Evolutionary conservation across 2,329 filamentous ascomycete genomes (phyloP).

Genomic region (Fusarium avenaceum): DNA sequence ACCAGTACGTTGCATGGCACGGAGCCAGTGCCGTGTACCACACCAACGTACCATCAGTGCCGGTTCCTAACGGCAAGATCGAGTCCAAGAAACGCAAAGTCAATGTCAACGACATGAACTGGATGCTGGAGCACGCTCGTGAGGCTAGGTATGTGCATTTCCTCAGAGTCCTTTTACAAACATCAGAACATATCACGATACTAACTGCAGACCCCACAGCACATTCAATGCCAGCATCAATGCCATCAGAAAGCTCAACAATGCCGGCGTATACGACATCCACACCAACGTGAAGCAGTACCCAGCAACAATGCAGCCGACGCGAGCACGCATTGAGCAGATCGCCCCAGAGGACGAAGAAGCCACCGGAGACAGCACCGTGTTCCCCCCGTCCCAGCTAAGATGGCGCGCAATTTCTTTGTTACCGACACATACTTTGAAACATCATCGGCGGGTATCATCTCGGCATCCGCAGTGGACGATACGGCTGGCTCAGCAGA

Average conservation of each 20-base stretch:
- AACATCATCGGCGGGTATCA: slow-evolving; percentile 62
- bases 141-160: slow-evolving; percentile 80
- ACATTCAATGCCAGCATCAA: slow-evolving; percentile 85
- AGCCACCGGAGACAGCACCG: slow-evolving; percentile 49
- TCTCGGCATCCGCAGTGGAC: slow-evolving; percentile 59
- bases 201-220: slow-evolving; percentile 61
- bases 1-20: slow-evolving; percentile 99
- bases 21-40: slow-evolving; percentile 97
- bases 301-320: slow-evolving; percentile 89
- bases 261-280: slow-evolving; percentile 87
- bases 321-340: slow-evolving; percentile 85
- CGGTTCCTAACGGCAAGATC: slow-evolving; percentile 79
- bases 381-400: slow-evolving; percentile 64
- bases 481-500: slow-evolving; percentile 59
- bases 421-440: slow-evolving; percentile 69
- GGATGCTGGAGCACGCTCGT: slow-evolving; percentile 94
- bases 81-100: slow-evolving; percentile 88
- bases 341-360: slow-evolving; percentile 63
- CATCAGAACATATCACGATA: neutral
- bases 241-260: slow-evolving; percentile 75
- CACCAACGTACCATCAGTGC: slow-evolving; percentile 81
- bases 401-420: slow-evolving; percentile 68
- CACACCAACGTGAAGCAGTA: slow-evolving; percentile 95
- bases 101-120: slow-evolving; percentile 92
- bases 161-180: neutral